phyloP scores from a whole-genome alignment of 257 asterid species.

The Oldenlandia corymbosa region DNA sequence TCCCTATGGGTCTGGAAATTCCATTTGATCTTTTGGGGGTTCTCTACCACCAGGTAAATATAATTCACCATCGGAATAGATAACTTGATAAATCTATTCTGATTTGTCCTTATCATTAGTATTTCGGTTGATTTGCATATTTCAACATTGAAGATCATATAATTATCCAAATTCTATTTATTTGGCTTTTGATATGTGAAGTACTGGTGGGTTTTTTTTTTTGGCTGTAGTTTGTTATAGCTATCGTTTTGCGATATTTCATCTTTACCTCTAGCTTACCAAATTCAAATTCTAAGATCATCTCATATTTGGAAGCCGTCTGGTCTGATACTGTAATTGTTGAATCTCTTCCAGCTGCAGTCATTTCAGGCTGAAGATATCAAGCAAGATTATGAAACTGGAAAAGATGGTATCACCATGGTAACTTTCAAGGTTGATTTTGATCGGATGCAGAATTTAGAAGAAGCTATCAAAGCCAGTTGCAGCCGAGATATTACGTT shows the following conservation, averaged over 20 bases:
- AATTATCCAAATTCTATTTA: background rate
- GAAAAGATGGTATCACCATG: conserved; percentile 70
- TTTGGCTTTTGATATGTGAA: background rate
- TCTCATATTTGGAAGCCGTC: background rate
- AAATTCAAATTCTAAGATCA: background rate
- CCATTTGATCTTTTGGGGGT: conserved; percentile 74
- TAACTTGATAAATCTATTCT: background rate
- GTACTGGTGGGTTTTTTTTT: background rate
- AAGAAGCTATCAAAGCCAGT: conserved; percentile 69
- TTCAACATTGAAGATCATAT: background rate
- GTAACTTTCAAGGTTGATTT: conserved; percentile 83
- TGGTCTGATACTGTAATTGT: background rate
- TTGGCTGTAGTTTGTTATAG: background rate
- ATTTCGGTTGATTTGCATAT: background rate
- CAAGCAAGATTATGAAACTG: conserved; percentile 91
- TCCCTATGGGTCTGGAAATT: conserved; percentile 81
- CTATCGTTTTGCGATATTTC: background rate
- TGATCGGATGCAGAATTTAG: conserved; percentile 61
- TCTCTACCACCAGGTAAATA: conserved; percentile 87
- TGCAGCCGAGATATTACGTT: conserved; percentile 79
- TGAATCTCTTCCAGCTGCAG: conserved; percentile 58
- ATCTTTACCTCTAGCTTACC: background rate
- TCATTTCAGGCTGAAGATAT: conserved; percentile 79
- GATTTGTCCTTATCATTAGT: background rate
- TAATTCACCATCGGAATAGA: conserved; percentile 17